A percentile compares a stretch with the other conserved stretches of the same genome.
These are phyloP conservation scores for Heteromeles arbutifolia DNA, from an alignment of 306 rosid genomes.

Conservation along the genomic window DNA sequence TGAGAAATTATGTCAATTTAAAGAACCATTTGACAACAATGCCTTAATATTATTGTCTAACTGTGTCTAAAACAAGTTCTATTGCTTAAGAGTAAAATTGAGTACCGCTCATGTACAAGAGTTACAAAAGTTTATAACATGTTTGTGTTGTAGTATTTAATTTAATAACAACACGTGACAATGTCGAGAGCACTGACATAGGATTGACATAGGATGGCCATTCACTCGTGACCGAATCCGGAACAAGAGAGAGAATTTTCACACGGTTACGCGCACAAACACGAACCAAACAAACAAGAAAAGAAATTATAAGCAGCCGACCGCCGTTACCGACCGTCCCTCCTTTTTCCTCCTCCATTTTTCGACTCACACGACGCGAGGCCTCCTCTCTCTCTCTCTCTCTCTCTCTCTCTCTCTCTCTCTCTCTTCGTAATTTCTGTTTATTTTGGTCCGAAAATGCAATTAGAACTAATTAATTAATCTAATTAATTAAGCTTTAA, in stretches of 20 bases:
- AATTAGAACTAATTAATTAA: neutral
- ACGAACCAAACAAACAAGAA: neutral
- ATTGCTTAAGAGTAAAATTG: too few relatives aligned
- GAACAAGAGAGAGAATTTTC: neutral
- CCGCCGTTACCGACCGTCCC: slow-evolving; percentile 2
- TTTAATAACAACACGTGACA: too few relatives aligned
- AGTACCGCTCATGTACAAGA: too few relatives aligned
- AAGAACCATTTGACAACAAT: too few relatives aligned
- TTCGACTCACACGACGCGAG: slow-evolving; percentile 11
- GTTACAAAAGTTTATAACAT: too few relatives aligned
- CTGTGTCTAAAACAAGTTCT: too few relatives aligned
- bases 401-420: neutral
- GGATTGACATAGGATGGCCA: neutral
- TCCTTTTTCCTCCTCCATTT: neutral
- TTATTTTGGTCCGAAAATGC: neutral
- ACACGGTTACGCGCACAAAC: neutral
- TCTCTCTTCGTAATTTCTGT: neutral
- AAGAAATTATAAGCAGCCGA: neutral
- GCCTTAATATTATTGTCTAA: too few relatives aligned
- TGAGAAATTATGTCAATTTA: too few relatives aligned
- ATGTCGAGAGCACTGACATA: too few relatives aligned
- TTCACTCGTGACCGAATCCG: neutral
- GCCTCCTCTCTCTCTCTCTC: neutral
- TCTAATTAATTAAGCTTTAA: neutral
- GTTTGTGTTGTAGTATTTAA: too few relatives aligned